Evolutionary conservation across 2,329 filamentous ascomycete species (phyloP).

Genomic region (Fusarium nodosum): DNA sequence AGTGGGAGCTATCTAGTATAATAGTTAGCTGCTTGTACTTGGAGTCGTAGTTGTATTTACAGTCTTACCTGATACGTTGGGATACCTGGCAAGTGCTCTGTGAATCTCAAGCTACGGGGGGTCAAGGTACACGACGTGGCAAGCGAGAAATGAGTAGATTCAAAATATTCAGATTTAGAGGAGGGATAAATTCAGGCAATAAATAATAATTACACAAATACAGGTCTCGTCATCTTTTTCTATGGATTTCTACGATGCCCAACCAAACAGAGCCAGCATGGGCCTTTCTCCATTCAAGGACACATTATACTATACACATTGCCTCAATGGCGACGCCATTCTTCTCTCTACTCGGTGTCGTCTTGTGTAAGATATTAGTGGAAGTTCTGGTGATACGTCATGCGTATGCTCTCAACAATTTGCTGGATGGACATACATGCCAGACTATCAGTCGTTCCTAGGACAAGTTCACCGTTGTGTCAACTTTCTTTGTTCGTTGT

Average conservation of each 20-base stretch:
- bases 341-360: conserved; percentile 27
- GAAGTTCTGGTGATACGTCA: not conserved
- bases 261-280: not conserved
- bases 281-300: not conserved
- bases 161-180: not conserved
- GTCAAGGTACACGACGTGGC: not conserved
- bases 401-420: not conserved
- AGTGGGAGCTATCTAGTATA: not conserved
- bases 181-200: not conserved
- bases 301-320: not conserved
- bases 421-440: not conserved
- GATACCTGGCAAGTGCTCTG: not conserved
- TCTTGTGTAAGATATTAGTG: conserved; percentile 23
- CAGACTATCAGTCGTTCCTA: conserved; percentile 8
- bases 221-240: not conserved
- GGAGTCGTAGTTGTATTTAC: not conserved
- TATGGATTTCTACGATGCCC: not conserved
- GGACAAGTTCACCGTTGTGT: conserved; percentile 37
- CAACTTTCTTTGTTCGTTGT: conserved; percentile 38
- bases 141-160: not conserved
- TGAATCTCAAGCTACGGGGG: too few relatives aligned
- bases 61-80: not conserved
- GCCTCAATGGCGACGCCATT: conserved; percentile 18
- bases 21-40: not conserved
- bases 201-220: not conserved